Conservation (phyloP, 1,284 basidiomycete genomes). For the Ganoderma sinense region DNA sequence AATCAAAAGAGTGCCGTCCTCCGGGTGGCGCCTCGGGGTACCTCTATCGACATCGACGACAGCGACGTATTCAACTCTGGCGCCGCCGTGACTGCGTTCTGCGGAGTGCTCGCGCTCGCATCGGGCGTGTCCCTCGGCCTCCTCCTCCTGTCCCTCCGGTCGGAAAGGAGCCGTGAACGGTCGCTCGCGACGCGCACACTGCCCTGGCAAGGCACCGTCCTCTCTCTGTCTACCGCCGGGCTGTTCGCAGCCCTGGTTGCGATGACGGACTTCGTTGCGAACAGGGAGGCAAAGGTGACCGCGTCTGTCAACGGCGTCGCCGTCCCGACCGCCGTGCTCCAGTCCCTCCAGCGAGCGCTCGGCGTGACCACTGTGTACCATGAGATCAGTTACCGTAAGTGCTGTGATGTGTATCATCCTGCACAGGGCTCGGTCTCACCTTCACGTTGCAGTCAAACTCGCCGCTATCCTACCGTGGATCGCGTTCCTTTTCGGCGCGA, state of each 20-base stretch:
- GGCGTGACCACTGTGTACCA: conserved; percentile 57
- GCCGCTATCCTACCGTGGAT: conserved; percentile 41
- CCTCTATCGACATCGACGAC: conserved; percentile 43
- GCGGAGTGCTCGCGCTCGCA: conserved; percentile 49
- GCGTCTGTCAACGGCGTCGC: conserved; percentile 48
- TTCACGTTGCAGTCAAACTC: conserved; percentile 29
- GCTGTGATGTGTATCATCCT: neutral
- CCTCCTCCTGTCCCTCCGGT: conserved; percentile 35
- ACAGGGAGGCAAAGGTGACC: conserved; percentile 51
- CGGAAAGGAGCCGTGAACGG: conserved; percentile 1
- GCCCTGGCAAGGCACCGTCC: conserved; percentile 45
- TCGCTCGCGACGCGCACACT: conserved; percentile 30
- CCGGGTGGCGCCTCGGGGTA: conserved; percentile 36
- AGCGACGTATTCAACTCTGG: conserved; percentile 54
- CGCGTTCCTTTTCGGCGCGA: conserved; percentile 41
- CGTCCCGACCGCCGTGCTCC: conserved; percentile 49
- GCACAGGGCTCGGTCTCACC: neutral
- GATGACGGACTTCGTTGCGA: conserved; percentile 60
- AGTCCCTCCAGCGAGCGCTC: conserved; percentile 44
- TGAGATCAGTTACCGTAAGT: conserved; percentile 54
- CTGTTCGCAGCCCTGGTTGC: conserved; percentile 61
- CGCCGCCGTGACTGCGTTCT: conserved; percentile 53
- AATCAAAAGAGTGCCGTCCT: conserved; percentile 38
- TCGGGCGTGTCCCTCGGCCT: conserved; percentile 44
- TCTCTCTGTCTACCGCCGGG: conserved; percentile 56